A percentile compares a stretch with the other conserved stretches of the same genome.
These are phyloP conservation scores for Lasiodiplodia gonubiensis DNA, from an alignment of 2,329 filamentous ascomycete species.

Conservation along the genomic window DNA sequence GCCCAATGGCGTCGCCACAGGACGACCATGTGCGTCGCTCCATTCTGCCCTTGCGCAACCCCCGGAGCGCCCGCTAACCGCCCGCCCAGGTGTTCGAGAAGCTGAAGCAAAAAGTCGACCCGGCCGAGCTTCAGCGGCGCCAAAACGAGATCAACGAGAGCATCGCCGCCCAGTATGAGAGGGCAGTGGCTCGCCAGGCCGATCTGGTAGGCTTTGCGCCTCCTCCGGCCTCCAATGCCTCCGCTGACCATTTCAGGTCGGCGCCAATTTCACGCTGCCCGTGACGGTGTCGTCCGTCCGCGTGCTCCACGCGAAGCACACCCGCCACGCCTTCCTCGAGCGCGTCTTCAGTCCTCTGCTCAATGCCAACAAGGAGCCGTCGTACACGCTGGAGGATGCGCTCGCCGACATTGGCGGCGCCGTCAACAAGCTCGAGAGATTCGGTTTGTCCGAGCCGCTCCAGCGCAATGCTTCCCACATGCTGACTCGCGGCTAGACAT, in stretches of 20 bases:
- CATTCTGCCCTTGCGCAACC: slow-evolving; percentile 28
- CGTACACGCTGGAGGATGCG: slow-evolving; percentile 81
- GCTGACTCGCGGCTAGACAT: slow-evolving; percentile 66
- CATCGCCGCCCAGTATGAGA: slow-evolving; percentile 63
- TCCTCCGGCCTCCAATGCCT: slow-evolving; percentile 19
- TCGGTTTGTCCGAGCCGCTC: slow-evolving; percentile 63
- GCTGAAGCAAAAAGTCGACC: slow-evolving; percentile 64
- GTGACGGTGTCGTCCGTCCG: slow-evolving; percentile 86
- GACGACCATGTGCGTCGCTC: slow-evolving; percentile 54
- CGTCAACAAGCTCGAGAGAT: slow-evolving; percentile 75
- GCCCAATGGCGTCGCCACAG: slow-evolving; percentile 49
- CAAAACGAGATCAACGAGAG: slow-evolving; percentile 66
- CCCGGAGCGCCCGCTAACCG: not conserved
- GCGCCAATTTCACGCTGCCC: slow-evolving; percentile 82
- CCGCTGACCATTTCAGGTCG: slow-evolving; percentile 36
- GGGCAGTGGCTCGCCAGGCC: slow-evolving; percentile 66
- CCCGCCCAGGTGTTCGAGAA: slow-evolving; percentile 62
- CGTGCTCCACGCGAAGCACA: slow-evolving; percentile 81
- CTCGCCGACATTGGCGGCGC: slow-evolving; percentile 72
- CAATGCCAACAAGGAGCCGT: slow-evolving; percentile 66
- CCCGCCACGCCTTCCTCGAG: slow-evolving; percentile 83
- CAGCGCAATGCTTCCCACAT: not conserved
- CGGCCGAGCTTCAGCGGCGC: slow-evolving; percentile 63
- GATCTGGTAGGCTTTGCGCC: slow-evolving; percentile 64
- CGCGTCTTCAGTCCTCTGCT: slow-evolving; percentile 80